phyloP scores from a whole-genome alignment of 2,329 filamentous ascomycete species.

The Allantophomopsis lycopodina region DNA sequence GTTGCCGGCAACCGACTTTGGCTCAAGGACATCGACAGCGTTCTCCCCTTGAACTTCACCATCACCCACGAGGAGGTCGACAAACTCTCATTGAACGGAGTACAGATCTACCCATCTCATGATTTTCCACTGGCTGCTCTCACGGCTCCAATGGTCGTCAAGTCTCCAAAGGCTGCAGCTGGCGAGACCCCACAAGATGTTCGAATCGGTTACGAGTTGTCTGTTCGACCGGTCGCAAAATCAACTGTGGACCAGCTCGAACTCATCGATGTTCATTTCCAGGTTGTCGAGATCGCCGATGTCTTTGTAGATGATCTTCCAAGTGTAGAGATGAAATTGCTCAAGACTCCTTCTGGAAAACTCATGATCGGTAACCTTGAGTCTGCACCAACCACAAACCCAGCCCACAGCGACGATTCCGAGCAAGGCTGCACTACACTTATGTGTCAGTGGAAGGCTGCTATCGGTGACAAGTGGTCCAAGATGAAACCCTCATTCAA shows the following conservation, averaged over 20 bases:
- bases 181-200: slow-evolving; percentile 14
- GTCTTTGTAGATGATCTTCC: slow-evolving; percentile 39
- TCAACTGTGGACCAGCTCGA: slow-evolving; percentile 36
- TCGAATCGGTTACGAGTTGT: slow-evolving; percentile 13
- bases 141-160: slow-evolving; percentile 28
- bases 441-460: slow-evolving; percentile 40
- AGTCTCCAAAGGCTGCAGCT: slow-evolving; percentile 11
- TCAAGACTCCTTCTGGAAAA: slow-evolving; percentile 41
- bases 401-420: slow-evolving; percentile 12
- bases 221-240: slow-evolving; percentile 23
- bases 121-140: slow-evolving; percentile 16
- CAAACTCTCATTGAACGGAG: slow-evolving; percentile 42
- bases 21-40: slow-evolving; percentile 8
- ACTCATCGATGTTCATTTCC: slow-evolving; percentile 37
- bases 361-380: slow-evolving; percentile 38
- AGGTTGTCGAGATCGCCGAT: slow-evolving; percentile 45
- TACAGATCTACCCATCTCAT: slow-evolving; percentile 41
- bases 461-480: slow-evolving; percentile 30
- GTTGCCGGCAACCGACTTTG: slow-evolving; percentile 13
- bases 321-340: slow-evolving; percentile 42
- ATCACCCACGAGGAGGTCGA: slow-evolving; percentile 31
- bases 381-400: slow-evolving; percentile 13
- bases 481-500: slow-evolving; percentile 18
- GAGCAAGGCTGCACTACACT: slow-evolving; percentile 26
- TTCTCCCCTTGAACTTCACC: slow-evolving; percentile 37